These are phyloP conservation scores for Ophiostoma sp. DNA, from an alignment of 2,329 filamentous ascomycete species.

Conservation along the genomic window DNA sequence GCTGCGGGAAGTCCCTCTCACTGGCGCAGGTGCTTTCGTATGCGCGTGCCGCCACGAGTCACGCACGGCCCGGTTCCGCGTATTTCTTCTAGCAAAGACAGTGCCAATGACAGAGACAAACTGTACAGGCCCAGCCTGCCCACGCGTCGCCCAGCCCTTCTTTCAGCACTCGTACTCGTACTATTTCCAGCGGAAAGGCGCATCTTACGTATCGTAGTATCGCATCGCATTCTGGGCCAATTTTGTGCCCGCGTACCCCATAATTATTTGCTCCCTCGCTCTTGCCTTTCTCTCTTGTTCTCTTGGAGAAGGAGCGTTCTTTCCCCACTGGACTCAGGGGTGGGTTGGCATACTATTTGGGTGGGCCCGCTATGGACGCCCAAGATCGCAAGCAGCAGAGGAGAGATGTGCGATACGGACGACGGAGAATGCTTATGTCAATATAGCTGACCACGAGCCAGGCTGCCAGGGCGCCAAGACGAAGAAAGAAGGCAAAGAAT, in stretches of 20 bases:
- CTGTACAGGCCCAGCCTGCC: not conserved
- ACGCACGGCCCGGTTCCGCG: not conserved
- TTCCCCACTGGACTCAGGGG: slow-evolving; percentile 9
- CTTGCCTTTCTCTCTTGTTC: slow-evolving; percentile 1
- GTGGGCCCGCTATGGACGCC: slow-evolving; percentile 4
- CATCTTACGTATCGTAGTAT: slow-evolving; percentile 1
- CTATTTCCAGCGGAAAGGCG: not conserved
- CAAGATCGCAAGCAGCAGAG: no score
- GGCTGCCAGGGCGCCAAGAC: slow-evolving; percentile 5
- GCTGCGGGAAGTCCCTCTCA: not conserved
- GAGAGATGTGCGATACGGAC: no score
- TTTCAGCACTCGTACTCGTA: slow-evolving; percentile 6
- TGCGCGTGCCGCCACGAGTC: not conserved
- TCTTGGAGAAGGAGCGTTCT: slow-evolving; percentile 7
- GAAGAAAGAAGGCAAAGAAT: slow-evolving; percentile 1
- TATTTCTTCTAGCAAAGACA: not conserved
- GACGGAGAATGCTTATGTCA: not conserved
- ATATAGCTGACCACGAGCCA: not conserved
- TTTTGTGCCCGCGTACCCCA: not conserved
- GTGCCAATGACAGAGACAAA: not conserved
- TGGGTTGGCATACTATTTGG: not conserved
- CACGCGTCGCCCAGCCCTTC: not conserved
- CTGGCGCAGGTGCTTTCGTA: not conserved
- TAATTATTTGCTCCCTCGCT: not conserved
- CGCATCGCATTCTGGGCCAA: not conserved